Evolutionary conservation across 1,139 yeast genomes (phyloP), one percentile per base, ranked within the genome.

Genomic region (Candida sanyaensis): DNA sequence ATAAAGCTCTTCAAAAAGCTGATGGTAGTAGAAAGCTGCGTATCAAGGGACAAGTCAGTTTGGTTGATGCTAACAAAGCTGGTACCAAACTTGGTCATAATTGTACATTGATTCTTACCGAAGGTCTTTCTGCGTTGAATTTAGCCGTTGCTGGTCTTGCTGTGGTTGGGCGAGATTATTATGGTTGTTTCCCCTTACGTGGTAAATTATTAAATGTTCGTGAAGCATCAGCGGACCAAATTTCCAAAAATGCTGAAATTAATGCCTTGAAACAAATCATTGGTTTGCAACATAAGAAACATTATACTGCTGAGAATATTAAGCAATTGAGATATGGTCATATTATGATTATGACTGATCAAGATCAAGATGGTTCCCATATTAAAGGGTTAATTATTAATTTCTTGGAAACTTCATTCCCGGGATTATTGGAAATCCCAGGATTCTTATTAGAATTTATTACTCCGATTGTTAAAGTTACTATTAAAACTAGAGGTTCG

Each of bases 321-420:
- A 81, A 80, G 50, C 84, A 86, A 9, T 74, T 95, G 53, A 83
- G 99, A 63, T 95, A 95, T 63, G 99, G 99, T 27, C 97, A 91
- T 65, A 81, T 95, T 44, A 93, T 95, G 98, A 91, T 95, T 62
- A 95, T 95, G 99, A 91, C 99, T 5, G 99, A 95, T 88, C 99
- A 95, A 70, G 99, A 95, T 88, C 97, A 92, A 61, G 99, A 95
- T 78, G 99, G 99, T 50, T 88, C 96, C 21, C 99, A 95, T 73
- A 95, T 95, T 63, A 95, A 95, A 66, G 99, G 99, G 54, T 79
- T 95, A 58, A 82, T 95, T 53, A 95, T 95, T 61, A 95, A 95
- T 65, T 95, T 93, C 63, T 72, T 95, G 51, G 98, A 93, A 66
- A 81, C 95, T 5, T 88, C 96, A 41, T 95, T 95, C 71, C 99